Percentiles rank a stretch among this genome's conserved stretches.
Conservation (phyloP, 495 filamentous ascomycete species). For the Aspergillus wentii region DNA sequence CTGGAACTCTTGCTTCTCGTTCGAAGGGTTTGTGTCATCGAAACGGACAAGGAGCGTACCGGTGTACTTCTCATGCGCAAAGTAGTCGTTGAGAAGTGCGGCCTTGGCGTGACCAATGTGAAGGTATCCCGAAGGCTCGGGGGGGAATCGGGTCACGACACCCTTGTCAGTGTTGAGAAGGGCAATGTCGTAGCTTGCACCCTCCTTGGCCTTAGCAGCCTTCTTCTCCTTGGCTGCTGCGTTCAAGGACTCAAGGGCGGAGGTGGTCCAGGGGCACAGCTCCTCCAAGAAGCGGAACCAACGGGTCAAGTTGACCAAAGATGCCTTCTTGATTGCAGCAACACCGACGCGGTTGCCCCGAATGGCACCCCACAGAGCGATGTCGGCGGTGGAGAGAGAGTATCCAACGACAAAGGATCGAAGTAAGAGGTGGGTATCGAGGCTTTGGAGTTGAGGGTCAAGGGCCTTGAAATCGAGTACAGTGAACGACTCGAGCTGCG, state of each 20-base stretch:
- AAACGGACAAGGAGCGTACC: slow-evolving; percentile 80
- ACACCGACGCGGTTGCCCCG: slow-evolving; percentile 81
- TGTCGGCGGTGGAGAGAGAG: slow-evolving; percentile 70
- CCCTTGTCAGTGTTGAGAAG: slow-evolving; percentile 85
- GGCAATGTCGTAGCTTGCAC: slow-evolving; percentile 85
- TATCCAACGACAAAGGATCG: slow-evolving; percentile 86
- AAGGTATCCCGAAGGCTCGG: slow-evolving; percentile 86
- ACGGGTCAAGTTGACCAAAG: slow-evolving; percentile 71
- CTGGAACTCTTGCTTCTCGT: slow-evolving; percentile 90
- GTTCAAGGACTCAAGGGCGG: slow-evolving; percentile 54
- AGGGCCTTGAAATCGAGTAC: slow-evolving; percentile 73
- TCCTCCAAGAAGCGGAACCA: slow-evolving; percentile 90
- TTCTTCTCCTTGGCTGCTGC: slow-evolving; percentile 59
- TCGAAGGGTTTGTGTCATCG: slow-evolving; percentile 90
- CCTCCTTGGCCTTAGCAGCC: slow-evolving; percentile 70
- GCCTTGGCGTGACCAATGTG: slow-evolving; percentile 85
- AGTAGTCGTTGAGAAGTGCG: slow-evolving; percentile 80
- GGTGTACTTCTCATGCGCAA: slow-evolving; percentile 82
- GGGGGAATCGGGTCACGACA: slow-evolving; percentile 79
- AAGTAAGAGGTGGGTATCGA: slow-evolving; percentile 82
- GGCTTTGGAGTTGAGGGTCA: slow-evolving; percentile 66
- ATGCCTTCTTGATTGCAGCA: slow-evolving; percentile 71
- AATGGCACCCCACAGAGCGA: slow-evolving; percentile 78
- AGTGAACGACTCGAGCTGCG: slow-evolving; percentile 45
- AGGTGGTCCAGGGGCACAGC: slow-evolving; percentile 56